Evolutionary conservation across 2,329 filamentous ascomycete genomes (phyloP), one percentile per base, ranked within the genome.

Genomic region (Botrytis squamosa): DNA sequence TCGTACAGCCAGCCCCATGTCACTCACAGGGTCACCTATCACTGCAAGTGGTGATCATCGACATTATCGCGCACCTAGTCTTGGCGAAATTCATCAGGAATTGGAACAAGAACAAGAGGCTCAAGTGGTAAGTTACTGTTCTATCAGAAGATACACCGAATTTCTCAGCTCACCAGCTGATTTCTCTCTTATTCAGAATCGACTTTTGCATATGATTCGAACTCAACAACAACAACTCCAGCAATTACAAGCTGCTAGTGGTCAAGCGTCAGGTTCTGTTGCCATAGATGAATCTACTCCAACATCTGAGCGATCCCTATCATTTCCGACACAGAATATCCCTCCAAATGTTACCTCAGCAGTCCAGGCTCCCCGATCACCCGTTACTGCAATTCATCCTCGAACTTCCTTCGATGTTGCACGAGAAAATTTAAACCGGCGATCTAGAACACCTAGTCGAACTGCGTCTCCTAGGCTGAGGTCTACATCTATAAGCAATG

Each of bases 31-130:
- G 73, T 88, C 87, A 16, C 85, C 87, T 12, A 81, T 85, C 69
- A 78, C 76, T 55, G 60, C 75, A 12, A 78, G 72, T 59, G 80
- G 83, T 49, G 88, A 90, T 77, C 88, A 89, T 25, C 87, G 89
- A 77, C 91, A 92, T 79, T 88, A 89, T 77, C 86, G 92, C 67
- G 84, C 90, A 0, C 91, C 91, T 3, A 94, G 92, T 80, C 82
- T 94, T 75, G 92, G 92, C 29, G 92, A 94, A 82, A 87, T 94
- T 60, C 92, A 94, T 77, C 92, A 94, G 80, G 91, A 94, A 82
- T 85, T 94, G 2, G 92, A 94, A 81, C 91, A 90, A 71, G 92
- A 94, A 83, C 92, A 94, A 81, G 92, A 94, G 80, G 91, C 89
- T 38, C 92, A 94, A 82, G 92, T 94, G 76, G 90, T 91, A 84